phyloP scores from a whole-genome alignment of 164 flowering plant genomes.

The Liriodendron chinense region DNA sequence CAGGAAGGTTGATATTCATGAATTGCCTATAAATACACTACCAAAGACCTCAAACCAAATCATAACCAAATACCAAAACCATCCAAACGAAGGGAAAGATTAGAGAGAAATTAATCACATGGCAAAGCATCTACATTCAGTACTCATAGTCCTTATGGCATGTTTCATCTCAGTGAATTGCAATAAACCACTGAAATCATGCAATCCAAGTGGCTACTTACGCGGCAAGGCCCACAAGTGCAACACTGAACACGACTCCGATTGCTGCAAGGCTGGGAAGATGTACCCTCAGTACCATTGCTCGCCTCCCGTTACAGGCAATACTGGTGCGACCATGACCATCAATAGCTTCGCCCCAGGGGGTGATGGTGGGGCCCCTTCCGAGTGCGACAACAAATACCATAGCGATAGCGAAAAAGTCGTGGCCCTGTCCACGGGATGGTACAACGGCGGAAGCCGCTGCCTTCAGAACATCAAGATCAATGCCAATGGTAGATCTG shows the following conservation, averaged over 20 bases:
- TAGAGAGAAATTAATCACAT: background rate
- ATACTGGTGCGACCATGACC: background rate
- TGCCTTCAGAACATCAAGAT: slow-evolving; percentile 4
- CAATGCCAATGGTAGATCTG: slow-evolving; percentile 10
- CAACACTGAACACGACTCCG: slow-evolving; percentile 1
- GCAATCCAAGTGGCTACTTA: slow-evolving; percentile 4
- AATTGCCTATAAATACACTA: background rate
- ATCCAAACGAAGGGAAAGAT: background rate
- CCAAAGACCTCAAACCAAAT: background rate
- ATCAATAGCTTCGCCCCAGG: slow-evolving; percentile 13
- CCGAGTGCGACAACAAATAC: slow-evolving; percentile 14
- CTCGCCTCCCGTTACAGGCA: slow-evolving; percentile 12
- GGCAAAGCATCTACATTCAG: background rate
- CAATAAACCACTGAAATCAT: background rate
- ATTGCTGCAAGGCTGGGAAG: background rate
- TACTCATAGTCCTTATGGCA: background rate
- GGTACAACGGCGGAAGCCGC: slow-evolving; percentile 10
- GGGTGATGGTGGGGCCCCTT: slow-evolving; percentile 17
- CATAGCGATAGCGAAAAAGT: slow-evolving; percentile 1
- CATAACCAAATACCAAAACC: background rate
- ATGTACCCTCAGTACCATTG: slow-evolving; percentile 2
- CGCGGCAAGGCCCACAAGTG: slow-evolving; percentile 1
- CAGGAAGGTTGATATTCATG: background rate
- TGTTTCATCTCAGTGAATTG: background rate
- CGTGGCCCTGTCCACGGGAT: slow-evolving; percentile 9